Conservation (phyloP, 1,284 basidiomycete species). For the Trametes hirsuta region DNA sequence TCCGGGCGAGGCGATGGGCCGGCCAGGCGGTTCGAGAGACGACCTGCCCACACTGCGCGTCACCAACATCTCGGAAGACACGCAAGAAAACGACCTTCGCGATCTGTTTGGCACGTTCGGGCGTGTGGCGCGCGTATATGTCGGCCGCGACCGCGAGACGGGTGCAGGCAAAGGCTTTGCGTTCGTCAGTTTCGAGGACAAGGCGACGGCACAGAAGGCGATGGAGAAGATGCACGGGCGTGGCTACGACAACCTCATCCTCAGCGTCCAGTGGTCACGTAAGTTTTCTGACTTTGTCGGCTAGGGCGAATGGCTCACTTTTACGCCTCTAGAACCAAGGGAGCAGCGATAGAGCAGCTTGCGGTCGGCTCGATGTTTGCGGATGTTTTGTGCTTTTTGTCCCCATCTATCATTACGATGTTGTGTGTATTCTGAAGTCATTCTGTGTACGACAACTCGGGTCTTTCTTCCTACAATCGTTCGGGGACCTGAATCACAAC, state of each 20-base stretch:
- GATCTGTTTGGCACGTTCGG: conserved; percentile 89
- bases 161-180: conserved; percentile 96
- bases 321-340: conserved; percentile 33
- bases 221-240: conserved; percentile 93
- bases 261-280: conserved; percentile 88
- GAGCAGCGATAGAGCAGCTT: conserved; percentile 33
- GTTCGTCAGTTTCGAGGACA: conserved; percentile 92
- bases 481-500: no score
- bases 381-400: conserved; percentile 13
- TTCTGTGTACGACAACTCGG: background rate
- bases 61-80: conserved; percentile 96
- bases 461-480: background rate
- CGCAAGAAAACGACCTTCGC: conserved; percentile 92
- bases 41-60: conserved; percentile 97
- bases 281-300: conserved; percentile 23
- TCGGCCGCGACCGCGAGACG: conserved; percentile 95
- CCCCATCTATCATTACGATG: conserved; percentile 18
- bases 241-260: conserved; percentile 88
- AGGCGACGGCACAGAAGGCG: conserved; percentile 81
- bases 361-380: background rate
- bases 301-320: background rate
- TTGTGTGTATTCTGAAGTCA: conserved; percentile 13
- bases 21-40: conserved; percentile 66
- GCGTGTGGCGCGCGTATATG: conserved; percentile 87
- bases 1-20: conserved; percentile 85